Evolutionary conservation across 202 grass and related monocot species (phyloP).

Genomic region (Setaria italica): DNA sequence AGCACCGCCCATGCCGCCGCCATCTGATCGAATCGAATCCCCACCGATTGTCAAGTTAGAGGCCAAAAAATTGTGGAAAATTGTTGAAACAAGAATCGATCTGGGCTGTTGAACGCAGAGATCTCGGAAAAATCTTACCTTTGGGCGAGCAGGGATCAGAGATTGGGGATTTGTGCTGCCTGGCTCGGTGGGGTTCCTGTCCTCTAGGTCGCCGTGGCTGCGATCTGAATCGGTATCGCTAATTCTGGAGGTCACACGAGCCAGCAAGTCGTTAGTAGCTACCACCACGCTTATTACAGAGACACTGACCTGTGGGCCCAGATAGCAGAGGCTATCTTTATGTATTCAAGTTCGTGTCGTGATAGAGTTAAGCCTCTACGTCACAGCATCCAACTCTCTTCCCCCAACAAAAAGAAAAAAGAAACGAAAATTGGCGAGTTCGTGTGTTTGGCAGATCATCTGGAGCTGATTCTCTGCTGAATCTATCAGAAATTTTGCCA

Average conservation of each 20-base stretch:
- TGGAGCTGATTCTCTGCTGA: too few relatives aligned
- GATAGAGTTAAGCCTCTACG: neutral
- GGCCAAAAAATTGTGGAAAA: neutral
- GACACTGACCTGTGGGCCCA: slow-evolving; percentile 12
- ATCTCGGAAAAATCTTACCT: slow-evolving; percentile 40
- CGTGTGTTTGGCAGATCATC: too few relatives aligned
- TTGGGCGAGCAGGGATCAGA: slow-evolving; percentile 10
- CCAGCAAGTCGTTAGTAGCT: neutral
- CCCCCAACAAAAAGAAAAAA: neutral
- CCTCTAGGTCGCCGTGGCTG: slow-evolving; percentile 14
- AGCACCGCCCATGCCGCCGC: slow-evolving; percentile 46
- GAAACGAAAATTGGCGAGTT: neutral
- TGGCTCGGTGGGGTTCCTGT: neutral
- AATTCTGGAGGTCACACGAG: neutral
- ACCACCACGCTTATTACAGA: neutral
- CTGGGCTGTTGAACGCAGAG: neutral
- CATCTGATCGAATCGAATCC: slow-evolving; percentile 53
- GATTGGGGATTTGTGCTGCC: slow-evolving; percentile 27
- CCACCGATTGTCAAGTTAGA: neutral
- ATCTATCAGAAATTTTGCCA: too few relatives aligned
- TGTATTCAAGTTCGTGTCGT: neutral
- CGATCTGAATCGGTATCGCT: slow-evolving; percentile 41
- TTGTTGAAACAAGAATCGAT: neutral
- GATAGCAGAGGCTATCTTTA: neutral
- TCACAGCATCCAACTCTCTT: neutral